Evolutionary conservation across 768 basidiomycete species (phyloP).

Genomic region (Cantharellus cinnabarinus): DNA sequence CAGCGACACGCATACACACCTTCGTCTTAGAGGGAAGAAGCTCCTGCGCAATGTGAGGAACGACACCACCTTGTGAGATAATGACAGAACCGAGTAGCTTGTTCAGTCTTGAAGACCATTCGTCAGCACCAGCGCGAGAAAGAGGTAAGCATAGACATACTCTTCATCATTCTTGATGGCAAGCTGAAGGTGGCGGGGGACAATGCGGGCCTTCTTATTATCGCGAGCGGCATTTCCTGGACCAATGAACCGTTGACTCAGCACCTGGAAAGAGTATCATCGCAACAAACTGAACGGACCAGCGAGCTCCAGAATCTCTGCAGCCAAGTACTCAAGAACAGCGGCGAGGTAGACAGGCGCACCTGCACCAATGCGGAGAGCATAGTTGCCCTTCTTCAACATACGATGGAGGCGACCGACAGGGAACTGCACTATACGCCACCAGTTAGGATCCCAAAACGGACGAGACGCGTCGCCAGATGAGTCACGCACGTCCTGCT

Average conservation of each 20-base stretch:
- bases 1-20: no score
- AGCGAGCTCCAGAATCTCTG: constrained; percentile 27
- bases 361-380: constrained; percentile 22
- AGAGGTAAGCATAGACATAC: constrained; percentile 6
- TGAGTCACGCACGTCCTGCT: neutral
- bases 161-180: constrained; percentile 11
- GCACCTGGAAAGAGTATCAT: neutral
- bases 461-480: neutral
- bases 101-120: constrained; percentile 29
- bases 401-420: constrained; percentile 14
- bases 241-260: neutral
- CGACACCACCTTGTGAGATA: constrained; percentile 82
- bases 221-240: constrained; percentile 11
- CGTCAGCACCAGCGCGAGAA: no score
- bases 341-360: constrained; percentile 24
- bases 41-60: constrained; percentile 54
- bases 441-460: neutral
- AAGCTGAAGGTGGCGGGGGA: constrained; percentile 28
- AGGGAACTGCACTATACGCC: neutral
- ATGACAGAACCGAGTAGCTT: constrained; percentile 69
- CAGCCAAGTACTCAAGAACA: constrained; percentile 25
- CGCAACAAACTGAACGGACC: constrained; percentile 9
- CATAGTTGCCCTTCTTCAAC: constrained; percentile 22
- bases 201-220: constrained; percentile 23
- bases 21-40: constrained; percentile 25